Evolutionary conservation across 768 basidiomycete species (phyloP), one percentile per base, ranked within the genome.

Genomic region (Lactarius trivialis): DNA sequence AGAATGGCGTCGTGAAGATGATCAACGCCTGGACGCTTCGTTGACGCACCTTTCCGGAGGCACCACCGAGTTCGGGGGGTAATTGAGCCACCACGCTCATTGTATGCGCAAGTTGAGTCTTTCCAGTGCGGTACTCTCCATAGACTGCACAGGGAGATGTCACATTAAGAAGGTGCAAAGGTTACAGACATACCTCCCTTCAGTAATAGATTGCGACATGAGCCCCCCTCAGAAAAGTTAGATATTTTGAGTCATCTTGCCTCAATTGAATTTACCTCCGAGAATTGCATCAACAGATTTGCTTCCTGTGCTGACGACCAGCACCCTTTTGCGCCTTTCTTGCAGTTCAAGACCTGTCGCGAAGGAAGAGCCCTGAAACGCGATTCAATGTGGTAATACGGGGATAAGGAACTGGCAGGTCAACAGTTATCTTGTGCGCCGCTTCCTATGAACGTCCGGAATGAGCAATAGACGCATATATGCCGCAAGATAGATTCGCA

Each of bases 91-190:
- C 77, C 7, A 98, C 91, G 68, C 91, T 92, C 82, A 97, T 89
- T 14, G 95, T 98, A 74, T 97, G 96, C 28, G 92, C 93, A 55
- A 96, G 78, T 71, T 98, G 96, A 6, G 95, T 97, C 75, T 96
- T 95, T 33, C 95, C 95, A 0, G 96, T 98, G 34, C 95, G 83
- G 73, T 90, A 98, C 74, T 98, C 95, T 50, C 96, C 95, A 70
- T 93, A 98, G 2, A 98, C 94, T 93, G 61, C 17, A 30, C 26
- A 45, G 7, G 8, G 51, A 54, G 49, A 58, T 43, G 58, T 56
- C 59, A 56, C 19, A 33, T 24, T 41, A 54, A 14, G 15, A 50
- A 54, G 34, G 14, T 30, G 50, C 32, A 34, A n/a, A n/a, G 51
- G 19, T 24, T 55, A 2, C 57, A 33, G 32, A 9, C 30, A 37